These are phyloP conservation scores for Mollisia scopiformis DNA, from an alignment of 2,329 filamentous ascomycete species.

Conservation along the genomic window DNA sequence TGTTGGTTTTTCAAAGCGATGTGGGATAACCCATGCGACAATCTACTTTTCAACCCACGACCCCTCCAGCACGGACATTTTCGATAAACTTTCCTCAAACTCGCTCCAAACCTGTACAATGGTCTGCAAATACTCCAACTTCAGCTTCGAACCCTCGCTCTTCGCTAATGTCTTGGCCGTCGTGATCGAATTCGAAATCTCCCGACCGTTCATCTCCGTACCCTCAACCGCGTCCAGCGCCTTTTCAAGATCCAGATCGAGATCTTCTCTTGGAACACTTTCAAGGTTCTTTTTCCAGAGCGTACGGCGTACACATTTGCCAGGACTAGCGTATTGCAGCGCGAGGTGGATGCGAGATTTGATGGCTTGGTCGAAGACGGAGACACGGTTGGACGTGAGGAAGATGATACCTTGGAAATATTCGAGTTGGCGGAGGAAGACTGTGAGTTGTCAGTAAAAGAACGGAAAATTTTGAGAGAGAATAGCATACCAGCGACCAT, in stretches of 20 bases:
- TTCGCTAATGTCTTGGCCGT: slow-evolving; percentile 17
- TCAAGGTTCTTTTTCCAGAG: slow-evolving; percentile 28
- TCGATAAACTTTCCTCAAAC: slow-evolving; percentile 13
- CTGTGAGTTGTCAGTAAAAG: slow-evolving; percentile 3
- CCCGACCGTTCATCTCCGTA: slow-evolving; percentile 36
- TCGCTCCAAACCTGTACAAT: slow-evolving; percentile 19
- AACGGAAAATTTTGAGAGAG: not conserved
- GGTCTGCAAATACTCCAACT: slow-evolving; percentile 16
- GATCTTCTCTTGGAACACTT: slow-evolving; percentile 22
- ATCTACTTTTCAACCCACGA: not conserved
- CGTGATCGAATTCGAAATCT: slow-evolving; percentile 38
- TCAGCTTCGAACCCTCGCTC: slow-evolving; percentile 16
- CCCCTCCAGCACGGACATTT: slow-evolving; percentile 1
- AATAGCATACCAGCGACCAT: slow-evolving; percentile 35
- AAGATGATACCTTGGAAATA: slow-evolving; percentile 44
- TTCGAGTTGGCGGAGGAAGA: slow-evolving; percentile 41
- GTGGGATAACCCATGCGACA: not conserved
- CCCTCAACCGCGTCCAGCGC: slow-evolving; percentile 16
- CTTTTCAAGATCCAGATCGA: slow-evolving; percentile 16
- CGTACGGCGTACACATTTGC: slow-evolving; percentile 23
- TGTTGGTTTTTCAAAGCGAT: too few relatives aligned
- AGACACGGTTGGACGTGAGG: slow-evolving; percentile 40
- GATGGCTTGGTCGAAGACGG: slow-evolving; percentile 38
- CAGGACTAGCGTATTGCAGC: slow-evolving; percentile 28
- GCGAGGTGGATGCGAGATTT: slow-evolving; percentile 37